Evolutionary conservation across 2,329 filamentous ascomycete species (phyloP), one percentile per base, ranked within the genome.

Genomic region (Massarina eburnea): DNA sequence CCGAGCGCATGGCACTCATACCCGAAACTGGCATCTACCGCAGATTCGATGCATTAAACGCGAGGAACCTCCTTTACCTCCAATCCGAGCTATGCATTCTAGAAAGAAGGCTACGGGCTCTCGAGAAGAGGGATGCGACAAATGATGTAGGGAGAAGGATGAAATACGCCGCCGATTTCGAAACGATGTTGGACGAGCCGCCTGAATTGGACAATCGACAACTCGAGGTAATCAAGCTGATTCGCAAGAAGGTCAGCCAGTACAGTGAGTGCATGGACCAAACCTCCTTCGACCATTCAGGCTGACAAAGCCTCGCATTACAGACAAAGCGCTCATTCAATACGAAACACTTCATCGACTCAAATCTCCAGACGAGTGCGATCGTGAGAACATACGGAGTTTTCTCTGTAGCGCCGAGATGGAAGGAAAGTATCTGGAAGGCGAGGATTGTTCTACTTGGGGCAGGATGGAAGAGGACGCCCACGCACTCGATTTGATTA

Each of bases 11-110:
- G 35, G 41, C 33, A 1, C 15, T 44, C 0, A 33, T 21, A 10
- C 54, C 56, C 3, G 45, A 58, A 14, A 51, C 40, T 0, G 38
- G 32, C 1, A 56, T 57, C 8, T 56, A 54, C 19, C 54, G 55
- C 0, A 34, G 45, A 1, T 60, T 60, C 19, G 41, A 43, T 12
- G 45, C 43, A 0, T 44, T 58, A 6, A 58, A 60, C 21, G 45
- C 47, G 2, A 26, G 22, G 3, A 14, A 10, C 6, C 47, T 46
- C 1, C 27, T 46, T 1, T 46, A 46, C 29, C 33, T 41, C 8
- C 44, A 42, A 29, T 17, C 38, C 14, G 43, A 46, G 24, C 43
- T 46, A 8, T 22, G 21, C 24, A 21, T 9, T 20, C 43, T 46
- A 3, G 43, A 46, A 37, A 46, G 29, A 5, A 21, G 12, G 12